Conservation (phyloP, 768 basidiomycete genomes). For the Mycena haematopus region DNA sequence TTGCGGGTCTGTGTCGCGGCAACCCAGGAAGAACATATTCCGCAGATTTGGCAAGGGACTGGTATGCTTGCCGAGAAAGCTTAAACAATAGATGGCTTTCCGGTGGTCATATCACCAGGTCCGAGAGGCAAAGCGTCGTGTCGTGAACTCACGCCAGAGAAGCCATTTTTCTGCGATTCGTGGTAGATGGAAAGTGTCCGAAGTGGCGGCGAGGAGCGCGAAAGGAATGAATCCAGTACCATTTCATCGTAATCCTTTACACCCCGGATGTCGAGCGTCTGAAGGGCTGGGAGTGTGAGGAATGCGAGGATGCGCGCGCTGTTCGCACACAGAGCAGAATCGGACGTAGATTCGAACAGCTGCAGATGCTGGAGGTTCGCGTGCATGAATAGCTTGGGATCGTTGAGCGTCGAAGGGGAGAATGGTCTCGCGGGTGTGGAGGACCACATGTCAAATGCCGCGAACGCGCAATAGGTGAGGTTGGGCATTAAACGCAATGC, state of each 20-base stretch:
- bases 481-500: slow-evolving; percentile 1
- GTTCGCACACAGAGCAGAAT: neutral
- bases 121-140: neutral
- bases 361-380: neutral
- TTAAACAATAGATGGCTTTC: neutral
- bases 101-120: neutral
- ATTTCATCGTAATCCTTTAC: neutral
- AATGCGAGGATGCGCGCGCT: neutral
- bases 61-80: neutral
- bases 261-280: neutral
- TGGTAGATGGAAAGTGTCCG: neutral
- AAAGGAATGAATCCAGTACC: neutral
- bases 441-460: neutral
- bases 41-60: neutral
- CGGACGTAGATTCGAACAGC: neutral
- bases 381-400: neutral
- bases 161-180: neutral
- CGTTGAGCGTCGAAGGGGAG: neutral
- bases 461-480: neutral
- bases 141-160: too few species aligned
- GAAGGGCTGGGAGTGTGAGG: neutral
- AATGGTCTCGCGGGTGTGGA: neutral
- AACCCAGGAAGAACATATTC: neutral
- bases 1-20: too few species aligned
- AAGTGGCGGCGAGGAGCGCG: neutral